Percentiles rank a stretch among this genome's conserved stretches.
Evolutionary conservation across 352 stramenopile species (phyloP).

Genomic region (Pythium scleroteichum): DNA sequence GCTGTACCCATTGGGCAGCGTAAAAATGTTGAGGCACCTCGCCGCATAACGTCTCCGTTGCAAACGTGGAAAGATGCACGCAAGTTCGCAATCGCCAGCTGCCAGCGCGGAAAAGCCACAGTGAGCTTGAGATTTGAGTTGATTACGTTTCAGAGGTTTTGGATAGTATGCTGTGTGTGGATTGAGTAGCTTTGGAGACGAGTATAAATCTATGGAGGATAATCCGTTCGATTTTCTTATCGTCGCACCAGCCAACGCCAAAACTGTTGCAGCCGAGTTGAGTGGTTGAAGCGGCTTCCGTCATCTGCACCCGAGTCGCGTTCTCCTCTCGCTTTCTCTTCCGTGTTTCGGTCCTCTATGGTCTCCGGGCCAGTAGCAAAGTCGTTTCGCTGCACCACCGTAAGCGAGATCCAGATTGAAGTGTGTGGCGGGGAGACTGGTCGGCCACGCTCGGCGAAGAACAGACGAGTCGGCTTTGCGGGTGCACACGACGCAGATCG

Average conservation of each 20-base stretch:
- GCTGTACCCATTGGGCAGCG: constrained; percentile 9
- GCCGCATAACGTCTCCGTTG: constrained; percentile 13
- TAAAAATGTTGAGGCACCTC: constrained; percentile 18
- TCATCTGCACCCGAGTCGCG: not conserved
- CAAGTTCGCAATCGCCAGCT: constrained; percentile 26
- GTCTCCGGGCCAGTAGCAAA: not conserved
- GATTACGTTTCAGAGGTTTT: too few species aligned
- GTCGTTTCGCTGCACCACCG: not conserved
- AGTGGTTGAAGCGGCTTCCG: too few species aligned
- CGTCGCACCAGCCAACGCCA: too few species aligned
- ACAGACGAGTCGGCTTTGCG: too few species aligned
- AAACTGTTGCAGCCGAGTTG: too few species aligned
- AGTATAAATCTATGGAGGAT: too few species aligned
- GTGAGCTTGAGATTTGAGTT: too few species aligned
- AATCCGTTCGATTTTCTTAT: too few species aligned
- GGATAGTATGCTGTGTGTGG: too few species aligned
- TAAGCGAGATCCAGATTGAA: constrained; percentile 4
- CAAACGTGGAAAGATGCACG: constrained; percentile 21
- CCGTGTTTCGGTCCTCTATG: not conserved
- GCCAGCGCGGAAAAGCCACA: constrained; percentile 11
- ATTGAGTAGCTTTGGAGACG: too few species aligned
- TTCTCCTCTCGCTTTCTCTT: not conserved
- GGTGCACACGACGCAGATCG: too few species aligned
- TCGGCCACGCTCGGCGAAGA: too few species aligned
- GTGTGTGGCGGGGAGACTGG: constrained; percentile 7